Conservation (phyloP, 2,329 filamentous ascomycete species). For the Dothidotthia symphoricarpi region DNA sequence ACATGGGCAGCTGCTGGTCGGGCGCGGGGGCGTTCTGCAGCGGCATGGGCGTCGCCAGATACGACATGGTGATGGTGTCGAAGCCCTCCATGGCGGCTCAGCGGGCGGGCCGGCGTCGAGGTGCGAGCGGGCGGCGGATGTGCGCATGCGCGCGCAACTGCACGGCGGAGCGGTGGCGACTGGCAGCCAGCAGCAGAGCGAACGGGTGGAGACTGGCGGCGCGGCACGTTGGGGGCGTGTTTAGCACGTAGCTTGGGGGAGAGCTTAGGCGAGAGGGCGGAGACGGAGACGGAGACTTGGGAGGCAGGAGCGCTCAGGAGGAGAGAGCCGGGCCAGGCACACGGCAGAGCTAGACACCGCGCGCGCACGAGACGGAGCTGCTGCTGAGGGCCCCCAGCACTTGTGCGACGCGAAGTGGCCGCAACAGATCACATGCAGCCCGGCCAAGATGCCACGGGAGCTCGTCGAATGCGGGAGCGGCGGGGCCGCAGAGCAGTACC, state of each 20-base stretch:
- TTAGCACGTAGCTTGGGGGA: slow-evolving; percentile 3
- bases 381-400: slow-evolving; percentile 22
- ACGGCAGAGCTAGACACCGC: slow-evolving; percentile 7
- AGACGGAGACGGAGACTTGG: slow-evolving; percentile 9
- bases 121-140: slow-evolving; percentile 11
- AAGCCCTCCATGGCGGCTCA: slow-evolving; percentile 52
- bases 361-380: slow-evolving; percentile 25
- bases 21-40: slow-evolving; percentile 52
- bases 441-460: slow-evolving; percentile 21
- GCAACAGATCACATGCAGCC: slow-evolving; percentile 37
- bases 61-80: slow-evolving; percentile 62
- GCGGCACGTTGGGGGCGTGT: slow-evolving; percentile 2
- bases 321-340: slow-evolving; percentile 8
- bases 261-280: no score
- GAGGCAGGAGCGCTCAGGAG: slow-evolving; percentile 5
- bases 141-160: slow-evolving; percentile 31
- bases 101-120: slow-evolving; percentile 22
- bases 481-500: slow-evolving; percentile 8
- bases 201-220: slow-evolving; percentile 4
- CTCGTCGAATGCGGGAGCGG: slow-evolving; percentile 8
- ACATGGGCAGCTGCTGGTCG: slow-evolving; percentile 41
- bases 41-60: slow-evolving; percentile 57
- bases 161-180: slow-evolving; percentile 3
- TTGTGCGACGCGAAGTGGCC: slow-evolving; percentile 32
- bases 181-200: slow-evolving; percentile 5